Evolutionary conservation across 257 asterid species (phyloP).

Genomic region (Rubia yunnanensis): DNA sequence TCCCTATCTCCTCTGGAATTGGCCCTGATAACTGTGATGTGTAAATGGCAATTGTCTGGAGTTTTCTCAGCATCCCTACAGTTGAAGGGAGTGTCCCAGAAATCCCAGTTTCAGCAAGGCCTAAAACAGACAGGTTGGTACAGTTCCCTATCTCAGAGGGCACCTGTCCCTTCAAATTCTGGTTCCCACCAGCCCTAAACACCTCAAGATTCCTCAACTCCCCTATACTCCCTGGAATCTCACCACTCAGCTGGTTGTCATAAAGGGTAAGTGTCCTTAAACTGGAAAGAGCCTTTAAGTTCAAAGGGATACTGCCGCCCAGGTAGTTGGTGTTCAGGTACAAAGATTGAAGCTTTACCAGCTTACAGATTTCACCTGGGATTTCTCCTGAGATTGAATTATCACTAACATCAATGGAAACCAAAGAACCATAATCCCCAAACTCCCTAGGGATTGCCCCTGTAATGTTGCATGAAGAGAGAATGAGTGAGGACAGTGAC

Average conservation of each 20-base stretch:
- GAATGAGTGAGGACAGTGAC: conserved; percentile 44
- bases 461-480: conserved; percentile 69
- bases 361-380: conserved; percentile 56
- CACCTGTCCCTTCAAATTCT: conserved; percentile 59
- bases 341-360: conserved; percentile 41
- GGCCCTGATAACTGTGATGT: conserved; percentile 69
- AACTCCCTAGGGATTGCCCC: conserved; percentile 70
- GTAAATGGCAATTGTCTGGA: conserved; percentile 74
- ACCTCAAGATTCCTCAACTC: conserved; percentile 47
- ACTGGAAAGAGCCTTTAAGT: conserved; percentile 49
- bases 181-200: conserved; percentile 86
- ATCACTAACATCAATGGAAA: conserved; percentile 52
- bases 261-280: conserved; percentile 48
- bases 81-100: conserved; percentile 68
- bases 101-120: conserved; percentile 80
- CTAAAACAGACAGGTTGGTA: conserved; percentile 44
- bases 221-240: conserved; percentile 60
- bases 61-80: conserved; percentile 59
- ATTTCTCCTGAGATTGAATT: conserved; percentile 66
- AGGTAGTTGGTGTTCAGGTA: conserved; percentile 49
- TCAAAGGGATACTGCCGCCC: conserved; percentile 52
- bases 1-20: conserved; percentile 80
- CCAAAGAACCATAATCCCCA: conserved; percentile 50
- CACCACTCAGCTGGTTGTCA: conserved; percentile 79
- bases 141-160: conserved; percentile 86